These are phyloP conservation scores for Aspergillus pseudoviridinutans DNA, from an alignment of 2,329 filamentous ascomycete genomes.

Conservation along the genomic window DNA sequence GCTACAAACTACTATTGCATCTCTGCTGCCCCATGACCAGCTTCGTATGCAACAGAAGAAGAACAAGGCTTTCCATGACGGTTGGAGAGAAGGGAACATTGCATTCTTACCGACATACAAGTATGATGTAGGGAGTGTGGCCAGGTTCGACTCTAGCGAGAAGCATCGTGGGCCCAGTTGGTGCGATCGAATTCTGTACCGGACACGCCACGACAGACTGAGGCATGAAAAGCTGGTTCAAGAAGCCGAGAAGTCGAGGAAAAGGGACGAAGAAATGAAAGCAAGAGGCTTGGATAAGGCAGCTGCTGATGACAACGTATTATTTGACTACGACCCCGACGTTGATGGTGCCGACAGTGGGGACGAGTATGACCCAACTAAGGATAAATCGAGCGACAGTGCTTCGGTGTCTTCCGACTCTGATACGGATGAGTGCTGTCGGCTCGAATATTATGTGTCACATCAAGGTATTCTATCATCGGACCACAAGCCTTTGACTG, in stretches of 20 bases:
- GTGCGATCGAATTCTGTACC: constrained; percentile 91
- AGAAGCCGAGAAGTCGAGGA: constrained; percentile 64
- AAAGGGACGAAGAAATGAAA: constrained; percentile 81
- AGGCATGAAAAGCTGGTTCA: constrained; percentile 60
- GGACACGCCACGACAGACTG: constrained; percentile 68
- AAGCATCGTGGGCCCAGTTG: constrained; percentile 91
- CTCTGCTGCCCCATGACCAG: constrained; percentile 85
- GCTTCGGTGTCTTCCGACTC: constrained; percentile 22
- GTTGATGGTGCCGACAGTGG: constrained; percentile 59
- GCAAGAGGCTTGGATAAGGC: constrained; percentile 70
- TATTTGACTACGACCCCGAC: constrained; percentile 89
- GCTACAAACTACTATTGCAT: constrained; percentile 81
- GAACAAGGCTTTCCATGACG: constrained; percentile 81
- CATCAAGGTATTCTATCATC: constrained; percentile 89
- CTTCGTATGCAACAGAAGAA: constrained; percentile 68
- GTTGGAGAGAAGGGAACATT: constrained; percentile 86
- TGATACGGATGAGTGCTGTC: constrained; percentile 46
- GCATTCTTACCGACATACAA: constrained; percentile 94
- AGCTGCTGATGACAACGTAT: constrained; percentile 71
- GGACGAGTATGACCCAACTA: constrained; percentile 58
- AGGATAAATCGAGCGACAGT: constrained; percentile 45
- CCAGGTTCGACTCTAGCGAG: constrained; percentile 90
- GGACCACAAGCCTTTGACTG: constrained; percentile 88
- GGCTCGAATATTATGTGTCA: constrained; percentile 70
- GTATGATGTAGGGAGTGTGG: constrained; percentile 91